phyloP scores from a whole-genome alignment of 768 basidiomycete genomes.

The Lentinula sp. region DNA sequence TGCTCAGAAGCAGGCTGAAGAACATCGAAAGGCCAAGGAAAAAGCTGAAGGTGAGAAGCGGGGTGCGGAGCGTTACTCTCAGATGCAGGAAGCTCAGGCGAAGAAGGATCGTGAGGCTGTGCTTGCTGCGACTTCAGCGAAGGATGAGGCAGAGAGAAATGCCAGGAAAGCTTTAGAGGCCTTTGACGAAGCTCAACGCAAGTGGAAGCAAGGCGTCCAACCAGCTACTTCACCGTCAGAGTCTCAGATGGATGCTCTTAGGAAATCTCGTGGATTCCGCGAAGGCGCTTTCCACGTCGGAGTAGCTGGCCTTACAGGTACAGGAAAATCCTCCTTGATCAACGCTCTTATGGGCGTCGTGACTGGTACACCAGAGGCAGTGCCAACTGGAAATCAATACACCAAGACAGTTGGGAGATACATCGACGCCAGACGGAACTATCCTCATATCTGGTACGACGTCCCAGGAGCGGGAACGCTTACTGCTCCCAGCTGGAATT shows the following conservation, averaged over 20 bases:
- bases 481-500: constrained; percentile 1
- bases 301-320: constrained; percentile 22
- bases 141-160: constrained; percentile 3
- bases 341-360: constrained; percentile 5
- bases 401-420: constrained; percentile 2
- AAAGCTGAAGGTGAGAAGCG: constrained; percentile 2
- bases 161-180: background rate
- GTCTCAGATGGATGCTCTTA: background rate
- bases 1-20: constrained; percentile 1
- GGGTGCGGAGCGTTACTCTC: background rate
- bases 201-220: constrained; percentile 1
- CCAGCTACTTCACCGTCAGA: background rate
- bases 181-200: background rate
- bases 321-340: constrained; percentile 22
- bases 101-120: constrained; percentile 1
- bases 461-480: constrained; percentile 1
- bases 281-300: constrained; percentile 21
- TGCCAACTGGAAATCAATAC: background rate
- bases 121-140: background rate
- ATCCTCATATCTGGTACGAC: constrained; percentile 6
- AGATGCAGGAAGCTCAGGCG: background rate
- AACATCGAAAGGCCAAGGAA: constrained; percentile 1
- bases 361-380: background rate
- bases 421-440: background rate
- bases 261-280: constrained; percentile 1